Percentiles rank a stretch among this genome's conserved stretches.
phyloP scores from a whole-genome alignment of 495 filamentous ascomycete genomes.

The Penicillium goetzii region DNA sequence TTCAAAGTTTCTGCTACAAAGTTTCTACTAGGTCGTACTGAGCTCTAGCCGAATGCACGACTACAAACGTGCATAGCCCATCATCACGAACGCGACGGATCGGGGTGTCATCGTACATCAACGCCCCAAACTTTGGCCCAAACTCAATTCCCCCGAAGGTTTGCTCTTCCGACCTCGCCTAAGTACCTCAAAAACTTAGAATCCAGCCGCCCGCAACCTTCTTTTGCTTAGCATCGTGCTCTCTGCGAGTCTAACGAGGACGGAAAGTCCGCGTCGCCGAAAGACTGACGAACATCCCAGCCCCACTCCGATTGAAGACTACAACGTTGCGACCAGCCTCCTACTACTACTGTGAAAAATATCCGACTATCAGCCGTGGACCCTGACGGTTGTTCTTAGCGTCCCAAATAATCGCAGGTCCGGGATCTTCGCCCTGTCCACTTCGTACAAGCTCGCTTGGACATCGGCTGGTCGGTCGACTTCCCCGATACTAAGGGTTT shows the following conservation, averaged over 20 bases:
- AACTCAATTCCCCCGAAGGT: slow-evolving; percentile 20
- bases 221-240: not conserved
- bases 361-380: slow-evolving; percentile 25
- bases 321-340: not conserved
- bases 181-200: slow-evolving; percentile 2
- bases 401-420: slow-evolving; percentile 16
- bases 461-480: slow-evolving; percentile 11
- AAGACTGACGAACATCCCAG: slow-evolving; percentile 22
- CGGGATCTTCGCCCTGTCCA: slow-evolving; percentile 23
- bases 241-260: not conserved
- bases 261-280: slow-evolving; percentile 23
- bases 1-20: slow-evolving; percentile 1
- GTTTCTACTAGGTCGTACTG: slow-evolving; percentile 7
- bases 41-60: slow-evolving; percentile 11
- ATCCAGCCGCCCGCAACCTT: slow-evolving; percentile 11
- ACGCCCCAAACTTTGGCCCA: too few relatives aligned
- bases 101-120: slow-evolving; percentile 17
- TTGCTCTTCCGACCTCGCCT: slow-evolving; percentile 15
- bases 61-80: slow-evolving; percentile 4
- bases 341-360: not conserved
- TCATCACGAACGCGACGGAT: not conserved
- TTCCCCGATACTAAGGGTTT: slow-evolving; percentile 9
- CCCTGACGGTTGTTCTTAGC: slow-evolving; percentile 31
- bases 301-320: not conserved
- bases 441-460: slow-evolving; percentile 9